Percentiles rank a stretch among this genome's conserved stretches.
Evolutionary conservation across 169 alveolate species (phyloP).

Genomic region (Babesia microti): DNA sequence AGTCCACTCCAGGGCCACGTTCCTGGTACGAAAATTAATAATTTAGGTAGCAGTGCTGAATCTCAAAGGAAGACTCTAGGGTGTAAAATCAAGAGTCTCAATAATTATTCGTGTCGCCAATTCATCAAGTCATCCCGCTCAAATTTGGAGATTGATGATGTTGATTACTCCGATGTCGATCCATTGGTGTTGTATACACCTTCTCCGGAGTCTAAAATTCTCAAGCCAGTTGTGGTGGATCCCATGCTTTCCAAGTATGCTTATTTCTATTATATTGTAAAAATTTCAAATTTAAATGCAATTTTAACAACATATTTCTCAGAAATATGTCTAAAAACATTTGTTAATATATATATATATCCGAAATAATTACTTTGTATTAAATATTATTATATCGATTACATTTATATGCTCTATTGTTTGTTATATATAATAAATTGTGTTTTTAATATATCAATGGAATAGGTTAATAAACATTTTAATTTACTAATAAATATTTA

Average conservation of each 20-base stretch:
- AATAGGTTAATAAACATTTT: too few relatives aligned
- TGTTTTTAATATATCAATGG: too few relatives aligned
- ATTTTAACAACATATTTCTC: background rate
- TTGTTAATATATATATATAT: background rate
- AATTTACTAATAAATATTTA: too few relatives aligned
- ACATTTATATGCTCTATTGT: too few relatives aligned
- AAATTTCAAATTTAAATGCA: background rate
- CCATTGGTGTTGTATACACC: conserved; percentile 60
- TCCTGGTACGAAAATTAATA: conserved; percentile 43
- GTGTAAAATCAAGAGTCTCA: conserved; percentile 33
- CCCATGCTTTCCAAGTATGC: conserved; percentile 55
- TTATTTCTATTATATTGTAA: background rate
- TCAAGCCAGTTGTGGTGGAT: conserved; percentile 52
- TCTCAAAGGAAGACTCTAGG: conserved; percentile 65
- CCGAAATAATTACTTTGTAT: too few relatives aligned
- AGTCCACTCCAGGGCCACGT: conserved; percentile 61
- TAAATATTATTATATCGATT: too few relatives aligned
- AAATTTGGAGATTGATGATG: conserved; percentile 8
- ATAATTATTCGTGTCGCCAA: conserved; percentile 17
- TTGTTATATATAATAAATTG: too few relatives aligned
- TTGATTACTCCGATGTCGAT: conserved; percentile 22
- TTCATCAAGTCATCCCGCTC: conserved; percentile 25
- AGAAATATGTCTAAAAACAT: background rate
- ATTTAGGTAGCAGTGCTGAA: conserved; percentile 50
- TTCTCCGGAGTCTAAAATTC: conserved; percentile 44